phyloP scores from a whole-genome alignment of 768 basidiomycete species.

The Suillus alpinus region DNA sequence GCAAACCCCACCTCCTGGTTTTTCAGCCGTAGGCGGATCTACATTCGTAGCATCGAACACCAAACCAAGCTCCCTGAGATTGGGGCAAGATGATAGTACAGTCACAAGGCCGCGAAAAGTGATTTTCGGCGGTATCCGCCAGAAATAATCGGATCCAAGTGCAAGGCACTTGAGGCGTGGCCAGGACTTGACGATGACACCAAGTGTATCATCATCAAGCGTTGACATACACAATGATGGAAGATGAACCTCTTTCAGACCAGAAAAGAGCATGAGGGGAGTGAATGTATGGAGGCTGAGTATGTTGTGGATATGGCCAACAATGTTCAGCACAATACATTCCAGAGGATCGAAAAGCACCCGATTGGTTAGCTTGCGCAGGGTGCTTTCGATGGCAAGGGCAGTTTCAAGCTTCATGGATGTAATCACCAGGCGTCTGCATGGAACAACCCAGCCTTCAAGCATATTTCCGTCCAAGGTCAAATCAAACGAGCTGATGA shows the following conservation, averaged over 20 bases:
- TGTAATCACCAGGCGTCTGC: background rate
- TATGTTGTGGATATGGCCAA: background rate
- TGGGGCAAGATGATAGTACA: background rate
- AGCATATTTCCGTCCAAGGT: no score
- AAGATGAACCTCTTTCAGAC: background rate
- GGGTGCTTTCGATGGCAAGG: background rate
- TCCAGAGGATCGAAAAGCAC: background rate
- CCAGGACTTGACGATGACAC: background rate
- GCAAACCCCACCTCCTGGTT: background rate
- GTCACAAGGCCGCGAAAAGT: background rate
- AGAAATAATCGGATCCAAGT: background rate
- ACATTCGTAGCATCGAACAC: background rate
- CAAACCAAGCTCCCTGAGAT: background rate
- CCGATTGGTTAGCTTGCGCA: background rate
- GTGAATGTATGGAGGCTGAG: background rate
- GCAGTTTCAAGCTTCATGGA: background rate
- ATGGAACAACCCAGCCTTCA: background rate
- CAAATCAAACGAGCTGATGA: background rate
- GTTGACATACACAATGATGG: background rate
- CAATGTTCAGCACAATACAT: background rate
- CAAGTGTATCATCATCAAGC: background rate
- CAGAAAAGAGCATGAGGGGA: background rate
- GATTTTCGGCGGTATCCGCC: background rate
- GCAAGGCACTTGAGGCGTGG: background rate
- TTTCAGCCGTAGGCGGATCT: background rate